Percentiles rank a stretch among this genome's conserved stretches.
phyloP scores from a whole-genome alignment of 805 yeast genomes.

The Pichia californica region DNA sequence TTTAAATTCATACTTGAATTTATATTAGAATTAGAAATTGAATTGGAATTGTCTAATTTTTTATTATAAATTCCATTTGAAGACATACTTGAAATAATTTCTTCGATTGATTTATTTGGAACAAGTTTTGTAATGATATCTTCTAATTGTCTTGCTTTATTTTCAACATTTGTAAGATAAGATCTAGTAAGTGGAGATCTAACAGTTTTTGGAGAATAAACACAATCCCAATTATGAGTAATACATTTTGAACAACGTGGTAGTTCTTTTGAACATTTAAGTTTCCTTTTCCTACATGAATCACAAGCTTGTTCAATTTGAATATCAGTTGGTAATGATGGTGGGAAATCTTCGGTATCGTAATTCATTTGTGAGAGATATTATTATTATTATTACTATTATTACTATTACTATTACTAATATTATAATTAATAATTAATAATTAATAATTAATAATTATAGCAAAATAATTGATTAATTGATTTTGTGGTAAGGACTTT shows the following conservation, averaged over 20 bases:
- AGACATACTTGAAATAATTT: slow-evolving; percentile 10
- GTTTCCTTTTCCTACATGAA: slow-evolving; percentile 72
- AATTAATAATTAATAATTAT: no score
- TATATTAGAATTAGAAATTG: no score
- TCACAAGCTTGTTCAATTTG: slow-evolving; percentile 61
- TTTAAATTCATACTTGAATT: no score
- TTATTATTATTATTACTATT: no score
- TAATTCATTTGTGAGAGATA: no score
- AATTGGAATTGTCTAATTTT: slow-evolving; percentile 13
- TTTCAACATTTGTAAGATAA: slow-evolving; percentile 71
- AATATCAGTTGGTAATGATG: slow-evolving; percentile 3
- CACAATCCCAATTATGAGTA: slow-evolving; percentile 66
- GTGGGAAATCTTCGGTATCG: background rate
- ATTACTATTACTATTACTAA: background rate
- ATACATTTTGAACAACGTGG: slow-evolving; percentile 75
- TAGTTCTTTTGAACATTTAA: slow-evolving; percentile 71
- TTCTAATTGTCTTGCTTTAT: slow-evolving; percentile 43
- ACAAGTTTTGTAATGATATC: slow-evolving; percentile 34
- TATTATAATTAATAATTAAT: no score
- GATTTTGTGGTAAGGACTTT: no score
- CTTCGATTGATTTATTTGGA: slow-evolving; percentile 42
- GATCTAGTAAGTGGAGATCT: slow-evolving; percentile 80
- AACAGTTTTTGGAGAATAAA: slow-evolving; percentile 70
- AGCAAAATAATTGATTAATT: no score
- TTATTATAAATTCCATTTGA: background rate